Percentiles rank a stretch among this genome's conserved stretches.
Conservation (phyloP, 1,284 basidiomycete genomes). For the Irpex lacteus region DNA sequence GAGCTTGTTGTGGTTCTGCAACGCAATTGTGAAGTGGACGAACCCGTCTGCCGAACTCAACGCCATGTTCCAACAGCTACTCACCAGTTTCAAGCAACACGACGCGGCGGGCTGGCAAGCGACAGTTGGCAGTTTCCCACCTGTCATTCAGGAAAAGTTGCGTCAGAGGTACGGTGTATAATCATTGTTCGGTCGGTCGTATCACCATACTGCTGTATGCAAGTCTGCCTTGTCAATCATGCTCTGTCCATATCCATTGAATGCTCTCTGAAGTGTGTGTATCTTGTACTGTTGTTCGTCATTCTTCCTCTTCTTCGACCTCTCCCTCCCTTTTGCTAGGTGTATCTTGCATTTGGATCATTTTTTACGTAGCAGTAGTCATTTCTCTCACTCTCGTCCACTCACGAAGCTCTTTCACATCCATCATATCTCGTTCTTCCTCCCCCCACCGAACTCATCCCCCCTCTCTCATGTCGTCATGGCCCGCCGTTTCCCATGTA, state of each 20-base stretch:
- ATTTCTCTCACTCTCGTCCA: slow-evolving; percentile 1
- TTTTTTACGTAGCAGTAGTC: slow-evolving; percentile 12
- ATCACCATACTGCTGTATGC: not conserved
- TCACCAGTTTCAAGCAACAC: slow-evolving; percentile 84
- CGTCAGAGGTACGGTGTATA: slow-evolving; percentile 75
- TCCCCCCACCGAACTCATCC: not conserved
- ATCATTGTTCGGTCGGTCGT: not conserved
- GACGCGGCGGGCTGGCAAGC: slow-evolving; percentile 76
- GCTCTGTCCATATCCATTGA: not conserved
- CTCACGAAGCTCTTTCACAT: not conserved
- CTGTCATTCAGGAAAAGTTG: slow-evolving; percentile 75
- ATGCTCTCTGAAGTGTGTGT: slow-evolving; percentile 1
- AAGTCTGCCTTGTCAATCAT: not conserved
- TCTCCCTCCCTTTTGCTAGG: slow-evolving; percentile 7
- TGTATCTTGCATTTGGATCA: slow-evolving; percentile 11
- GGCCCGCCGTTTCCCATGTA: not conserved
- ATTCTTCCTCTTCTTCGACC: not conserved
- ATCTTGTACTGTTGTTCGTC: not conserved
- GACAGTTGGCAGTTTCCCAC: slow-evolving; percentile 76
- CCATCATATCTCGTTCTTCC: not conserved
- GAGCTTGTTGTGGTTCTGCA: slow-evolving; percentile 94
- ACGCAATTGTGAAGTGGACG: slow-evolving; percentile 94
- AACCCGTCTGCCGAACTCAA: slow-evolving; percentile 87
- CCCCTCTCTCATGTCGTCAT: not conserved
- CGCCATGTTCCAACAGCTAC: slow-evolving; percentile 84